Evolutionary conservation across 1,139 yeast genomes (phyloP).

Genomic region (Suhomyces bolitotheri): DNA sequence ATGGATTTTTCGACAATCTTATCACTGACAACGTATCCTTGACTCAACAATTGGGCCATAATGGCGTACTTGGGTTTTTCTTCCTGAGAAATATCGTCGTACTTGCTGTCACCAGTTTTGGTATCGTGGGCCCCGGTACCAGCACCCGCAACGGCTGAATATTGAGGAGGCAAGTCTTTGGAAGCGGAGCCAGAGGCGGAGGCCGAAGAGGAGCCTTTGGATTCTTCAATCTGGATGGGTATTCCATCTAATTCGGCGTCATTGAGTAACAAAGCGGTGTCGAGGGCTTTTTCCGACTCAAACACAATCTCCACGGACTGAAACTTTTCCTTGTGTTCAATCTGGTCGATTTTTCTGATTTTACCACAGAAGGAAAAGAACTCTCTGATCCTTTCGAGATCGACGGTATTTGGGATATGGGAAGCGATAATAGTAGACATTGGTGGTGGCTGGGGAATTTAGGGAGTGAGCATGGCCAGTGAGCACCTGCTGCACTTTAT

Average conservation of each 20-base stretch:
- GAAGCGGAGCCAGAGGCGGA: constrained; percentile 17
- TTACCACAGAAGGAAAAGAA: constrained; percentile 82
- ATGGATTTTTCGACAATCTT: constrained; percentile 59
- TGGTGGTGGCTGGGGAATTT: neutral
- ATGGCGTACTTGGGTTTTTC: constrained; percentile 76
- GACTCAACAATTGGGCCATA: constrained; percentile 72
- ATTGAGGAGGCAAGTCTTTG: constrained; percentile 18
- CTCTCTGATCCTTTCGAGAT: constrained; percentile 58
- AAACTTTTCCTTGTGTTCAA: constrained; percentile 29
- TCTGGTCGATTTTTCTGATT: constrained; percentile 44
- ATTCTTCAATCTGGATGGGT: constrained; percentile 50
- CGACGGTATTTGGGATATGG: constrained; percentile 55
- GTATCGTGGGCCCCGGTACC: constrained; percentile 23
- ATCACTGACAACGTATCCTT: constrained; percentile 70
- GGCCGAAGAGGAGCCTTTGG: neutral
- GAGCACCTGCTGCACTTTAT: neutral
- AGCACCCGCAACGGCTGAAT: constrained; percentile 10
- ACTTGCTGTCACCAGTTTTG: constrained; percentile 33
- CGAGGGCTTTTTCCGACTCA: constrained; percentile 60
- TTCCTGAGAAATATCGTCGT: constrained; percentile 67
- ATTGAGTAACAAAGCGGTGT: constrained; percentile 70
- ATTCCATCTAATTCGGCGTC: constrained; percentile 73
- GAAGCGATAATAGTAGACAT: constrained; percentile 56
- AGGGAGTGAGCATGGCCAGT: no score
- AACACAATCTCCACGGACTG: constrained; percentile 53